Percentiles rank a stretch among this genome's conserved stretches.
Conservation (phyloP, 352 stramenopile genomes). For the Thalassiosira livingstoniorum region DNA sequence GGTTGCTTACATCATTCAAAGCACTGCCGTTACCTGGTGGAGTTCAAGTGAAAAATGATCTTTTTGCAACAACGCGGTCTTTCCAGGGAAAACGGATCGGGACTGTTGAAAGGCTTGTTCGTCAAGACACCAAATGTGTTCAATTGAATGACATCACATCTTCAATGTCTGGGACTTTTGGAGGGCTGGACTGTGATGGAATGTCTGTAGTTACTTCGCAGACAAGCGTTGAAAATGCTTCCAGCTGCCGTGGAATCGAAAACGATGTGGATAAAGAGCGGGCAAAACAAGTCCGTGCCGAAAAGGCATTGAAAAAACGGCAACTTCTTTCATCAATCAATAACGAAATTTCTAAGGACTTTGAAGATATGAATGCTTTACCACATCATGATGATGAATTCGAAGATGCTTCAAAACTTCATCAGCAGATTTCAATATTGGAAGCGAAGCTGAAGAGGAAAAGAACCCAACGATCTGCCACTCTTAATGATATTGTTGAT, state of each 20-base stretch:
- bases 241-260: not conserved
- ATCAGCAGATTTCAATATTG: slow-evolving; percentile 44
- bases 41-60: slow-evolving; percentile 42
- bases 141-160: slow-evolving; percentile 19
- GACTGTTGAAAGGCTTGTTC: slow-evolving; percentile 38
- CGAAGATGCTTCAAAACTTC: slow-evolving; percentile 49
- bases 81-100: slow-evolving; percentile 48
- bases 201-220: slow-evolving; percentile 37
- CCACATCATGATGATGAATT: slow-evolving; percentile 13
- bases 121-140: slow-evolving; percentile 16
- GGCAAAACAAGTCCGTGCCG: slow-evolving; percentile 22
- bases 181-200: slow-evolving; percentile 23
- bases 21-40: slow-evolving; percentile 44
- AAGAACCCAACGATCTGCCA: slow-evolving; percentile 43
- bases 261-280: slow-evolving; percentile 45
- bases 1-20: slow-evolving; percentile 37
- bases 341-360: slow-evolving; percentile 9
- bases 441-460: slow-evolving; percentile 57
- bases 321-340: slow-evolving; percentile 49
- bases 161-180: slow-evolving; percentile 34
- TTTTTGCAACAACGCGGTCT: slow-evolving; percentile 38
- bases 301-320: slow-evolving; percentile 47
- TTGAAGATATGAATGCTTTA: slow-evolving; percentile 1
- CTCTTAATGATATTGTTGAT: slow-evolving; percentile 61
- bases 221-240: slow-evolving; percentile 19